These are phyloP conservation scores for Tylopilus rubrobrunneus DNA, from an alignment of 768 basidiomycete species.

Conservation along the genomic window DNA sequence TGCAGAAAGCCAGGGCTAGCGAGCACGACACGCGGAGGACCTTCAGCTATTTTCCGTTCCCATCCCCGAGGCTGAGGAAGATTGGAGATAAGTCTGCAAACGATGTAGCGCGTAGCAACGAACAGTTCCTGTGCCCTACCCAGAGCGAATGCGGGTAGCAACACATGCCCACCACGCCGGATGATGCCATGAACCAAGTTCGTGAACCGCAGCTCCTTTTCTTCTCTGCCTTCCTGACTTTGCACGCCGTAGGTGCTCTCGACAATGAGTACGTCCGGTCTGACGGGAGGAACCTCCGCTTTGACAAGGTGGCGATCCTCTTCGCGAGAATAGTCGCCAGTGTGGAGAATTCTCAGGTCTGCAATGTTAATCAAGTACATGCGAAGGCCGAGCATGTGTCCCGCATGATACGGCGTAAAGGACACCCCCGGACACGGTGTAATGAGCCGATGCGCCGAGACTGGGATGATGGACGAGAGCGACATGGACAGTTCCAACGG, in stretches of 20 bases:
- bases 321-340: conserved; percentile 97
- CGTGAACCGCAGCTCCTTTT: conserved; percentile 92
- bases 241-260: conserved; percentile 98
- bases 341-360: conserved; percentile 92
- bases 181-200: conserved; percentile 87
- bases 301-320: conserved; percentile 97
- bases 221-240: conserved; percentile 82
- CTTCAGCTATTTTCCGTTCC: conserved; percentile 92
- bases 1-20: conserved; percentile 96
- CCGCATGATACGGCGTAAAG: conserved; percentile 98
- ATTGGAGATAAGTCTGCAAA: conserved; percentile 73
- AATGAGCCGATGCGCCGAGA: conserved; percentile 91
- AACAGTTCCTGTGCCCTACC: conserved; percentile 95
- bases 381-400: conserved; percentile 96
- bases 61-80: conserved; percentile 81
- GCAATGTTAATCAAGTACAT: conserved; percentile 99
- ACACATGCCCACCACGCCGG: conserved; percentile 87
- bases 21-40: conserved; percentile 94
- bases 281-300: conserved; percentile 86
- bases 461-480: conserved; percentile 82
- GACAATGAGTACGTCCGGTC: conserved; percentile 95
- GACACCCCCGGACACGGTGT: conserved; percentile 88
- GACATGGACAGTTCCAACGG: conserved; percentile 84
- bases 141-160: conserved; percentile 91
- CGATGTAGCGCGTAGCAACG: neutral